phyloP scores from a whole-genome alignment of 1,284 basidiomycete species.

The Trametes hirsuta region DNA sequence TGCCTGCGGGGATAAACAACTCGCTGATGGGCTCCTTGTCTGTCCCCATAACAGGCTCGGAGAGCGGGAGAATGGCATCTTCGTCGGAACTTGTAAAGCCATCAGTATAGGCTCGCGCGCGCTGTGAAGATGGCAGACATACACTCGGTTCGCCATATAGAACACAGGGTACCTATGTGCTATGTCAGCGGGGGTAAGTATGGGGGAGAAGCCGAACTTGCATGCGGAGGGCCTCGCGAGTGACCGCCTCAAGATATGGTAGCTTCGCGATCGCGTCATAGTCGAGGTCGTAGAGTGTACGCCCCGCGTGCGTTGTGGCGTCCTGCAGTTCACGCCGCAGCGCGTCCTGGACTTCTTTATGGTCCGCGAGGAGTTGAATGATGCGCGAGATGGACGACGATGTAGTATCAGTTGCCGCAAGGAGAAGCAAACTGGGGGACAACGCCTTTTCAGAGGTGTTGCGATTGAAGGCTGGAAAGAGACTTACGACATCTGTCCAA shows the following conservation, averaged over 20 bases:
- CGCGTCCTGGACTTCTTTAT: slow-evolving; percentile 28
- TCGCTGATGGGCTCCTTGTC: not conserved
- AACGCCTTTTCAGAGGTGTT: not conserved
- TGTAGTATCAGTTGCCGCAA: slow-evolving; percentile 36
- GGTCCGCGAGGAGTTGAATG: slow-evolving; percentile 29
- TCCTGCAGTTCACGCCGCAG: slow-evolving; percentile 31
- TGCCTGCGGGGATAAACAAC: slow-evolving; percentile 18
- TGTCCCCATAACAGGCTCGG: not conserved
- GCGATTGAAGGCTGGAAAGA: not conserved
- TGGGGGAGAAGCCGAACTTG: slow-evolving; percentile 30
- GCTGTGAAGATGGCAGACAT: slow-evolving; percentile 12
- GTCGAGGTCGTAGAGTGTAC: slow-evolving; percentile 16
- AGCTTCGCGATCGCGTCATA: slow-evolving; percentile 27
- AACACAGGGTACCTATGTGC: slow-evolving; percentile 8
- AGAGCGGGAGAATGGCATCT: slow-evolving; percentile 9
- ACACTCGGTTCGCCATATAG: slow-evolving; percentile 15
- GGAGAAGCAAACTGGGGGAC: slow-evolving; percentile 28
- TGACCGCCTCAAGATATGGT: slow-evolving; percentile 59
- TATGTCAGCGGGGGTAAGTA: too few relatives aligned
- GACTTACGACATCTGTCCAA: slow-evolving; percentile 29
- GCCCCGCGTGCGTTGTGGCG: slow-evolving; percentile 21
- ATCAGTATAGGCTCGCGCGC: slow-evolving; percentile 39
- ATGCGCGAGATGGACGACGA: slow-evolving; percentile 29
- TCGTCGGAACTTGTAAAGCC: slow-evolving; percentile 12
- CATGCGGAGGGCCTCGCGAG: slow-evolving; percentile 40